Evolutionary conservation across 2,329 filamentous ascomycete genomes (phyloP), one percentile per base, ranked within the genome.

Genomic region (Penicillium paneum): DNA sequence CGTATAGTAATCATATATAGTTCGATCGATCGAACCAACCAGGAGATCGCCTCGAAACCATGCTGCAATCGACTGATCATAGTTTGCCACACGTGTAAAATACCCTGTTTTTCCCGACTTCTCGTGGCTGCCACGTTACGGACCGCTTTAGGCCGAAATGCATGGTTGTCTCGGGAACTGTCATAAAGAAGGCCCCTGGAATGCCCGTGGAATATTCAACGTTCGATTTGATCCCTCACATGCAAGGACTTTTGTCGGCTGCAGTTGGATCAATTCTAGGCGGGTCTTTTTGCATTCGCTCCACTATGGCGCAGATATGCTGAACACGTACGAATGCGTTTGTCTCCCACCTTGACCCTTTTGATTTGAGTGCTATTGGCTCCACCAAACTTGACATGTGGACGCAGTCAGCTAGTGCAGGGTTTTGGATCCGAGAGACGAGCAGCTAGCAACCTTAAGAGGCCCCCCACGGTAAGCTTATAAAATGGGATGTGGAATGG

Each of bases 121-220:
- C 67, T 70, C 67, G 67, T 70, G 67, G 67, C 63, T 58, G 66
- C 68, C 68, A 70, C 68, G 68, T 69, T 69, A 59, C 61, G 62
- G 51, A 59, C 59, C 59, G 56, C 53, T 57, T 49, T 54, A 8
- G 35, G 21, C 32, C 34, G 26, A 43, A 46, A 43, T 26, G 35
- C 38, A 42, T 39, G 36, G 32, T 52, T 56, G 49, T 45, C 38
- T 42, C 42, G 47, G 52, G 24, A 47, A 42, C 29, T 17, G 49
- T 63, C 41, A 46, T 46, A 62, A 56, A 56, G 52, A 64, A 60
- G 46, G 39, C 49, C 40, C 35, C 40, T 63, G 46, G 62, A 64
- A 64, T 51, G 34, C 38, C 32, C 42, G 31, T 41, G 53, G 62
- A 64, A 64, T 47, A 51, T 63, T 61, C 59, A 34, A 51, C 15